Conservation (phyloP, 1,284 basidiomycete species). For the Malassezia psittaci region DNA sequence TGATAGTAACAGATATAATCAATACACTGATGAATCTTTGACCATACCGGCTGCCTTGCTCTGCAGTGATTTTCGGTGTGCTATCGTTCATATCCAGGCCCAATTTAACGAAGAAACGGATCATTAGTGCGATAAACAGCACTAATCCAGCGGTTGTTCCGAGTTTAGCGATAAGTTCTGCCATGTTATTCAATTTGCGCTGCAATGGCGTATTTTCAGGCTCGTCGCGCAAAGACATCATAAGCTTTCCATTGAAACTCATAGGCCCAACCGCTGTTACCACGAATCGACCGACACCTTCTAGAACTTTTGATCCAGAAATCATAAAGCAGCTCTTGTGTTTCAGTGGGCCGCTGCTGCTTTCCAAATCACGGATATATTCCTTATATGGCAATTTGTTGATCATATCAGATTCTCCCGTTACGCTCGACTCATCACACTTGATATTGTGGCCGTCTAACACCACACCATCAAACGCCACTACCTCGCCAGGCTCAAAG, state of each 20-base stretch:
- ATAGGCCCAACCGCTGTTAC: slow-evolving; percentile 81
- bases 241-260: slow-evolving; percentile 78
- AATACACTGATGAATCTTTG: slow-evolving; percentile 85
- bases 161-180: slow-evolving; percentile 84
- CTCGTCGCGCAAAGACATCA: slow-evolving; percentile 55
- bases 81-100: slow-evolving; percentile 11
- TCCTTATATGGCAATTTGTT: slow-evolving; percentile 74
- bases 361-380: slow-evolving; percentile 51
- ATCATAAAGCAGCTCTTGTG: slow-evolving; percentile 78
- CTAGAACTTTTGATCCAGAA: slow-evolving; percentile 85
- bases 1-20: slow-evolving; percentile 84
- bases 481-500: slow-evolving; percentile 85
- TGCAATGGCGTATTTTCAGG: slow-evolving; percentile 80
- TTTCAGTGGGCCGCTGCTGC: slow-evolving; percentile 52
- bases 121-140: slow-evolving; percentile 77
- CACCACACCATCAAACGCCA: slow-evolving; percentile 92
- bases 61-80: slow-evolving; percentile 53
- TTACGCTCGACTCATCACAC: slow-evolving; percentile 92
- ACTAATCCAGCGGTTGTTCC: slow-evolving; percentile 71
- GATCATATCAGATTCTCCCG: slow-evolving; percentile 91
- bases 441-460: slow-evolving; percentile 82
- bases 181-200: slow-evolving; percentile 79
- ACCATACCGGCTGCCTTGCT: slow-evolving; percentile 61
- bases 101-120: slow-evolving; percentile 83
- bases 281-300: slow-evolving; percentile 86